Evolutionary conservation across 305 asterid genomes (phyloP).

Genomic region (Solanum hybrid): DNA sequence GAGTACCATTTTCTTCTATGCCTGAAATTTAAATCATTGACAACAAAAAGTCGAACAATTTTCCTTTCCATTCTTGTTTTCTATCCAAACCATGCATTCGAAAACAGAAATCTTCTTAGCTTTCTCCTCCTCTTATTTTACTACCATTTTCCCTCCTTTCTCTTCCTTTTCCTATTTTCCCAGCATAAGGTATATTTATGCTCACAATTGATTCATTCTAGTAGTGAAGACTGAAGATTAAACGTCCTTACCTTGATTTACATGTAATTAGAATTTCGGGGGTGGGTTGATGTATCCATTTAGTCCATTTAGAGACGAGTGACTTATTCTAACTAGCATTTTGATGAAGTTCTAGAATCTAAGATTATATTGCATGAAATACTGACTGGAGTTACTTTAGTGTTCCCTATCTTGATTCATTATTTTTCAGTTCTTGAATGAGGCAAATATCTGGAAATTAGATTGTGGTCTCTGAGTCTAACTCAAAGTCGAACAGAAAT

Average conservation of each 20-base stretch:
- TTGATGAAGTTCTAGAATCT: background rate
- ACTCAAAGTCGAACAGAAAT: background rate
- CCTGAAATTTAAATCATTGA: background rate
- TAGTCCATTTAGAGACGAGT: background rate
- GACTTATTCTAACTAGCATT: background rate
- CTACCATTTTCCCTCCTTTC: background rate
- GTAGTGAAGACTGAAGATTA: background rate
- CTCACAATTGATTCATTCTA: background rate
- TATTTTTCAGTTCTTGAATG: constrained; percentile 1
- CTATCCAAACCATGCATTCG: background rate
- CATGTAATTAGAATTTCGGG: background rate
- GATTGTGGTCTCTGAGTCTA: background rate
- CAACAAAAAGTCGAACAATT: background rate
- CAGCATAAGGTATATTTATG: background rate
- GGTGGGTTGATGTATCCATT: background rate
- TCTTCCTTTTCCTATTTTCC: background rate
- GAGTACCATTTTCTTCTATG: background rate
- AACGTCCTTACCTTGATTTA: background rate
- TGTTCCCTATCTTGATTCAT: background rate
- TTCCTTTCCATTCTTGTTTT: background rate
- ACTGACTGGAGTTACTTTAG: background rate
- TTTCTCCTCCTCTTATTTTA: background rate
- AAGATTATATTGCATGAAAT: background rate
- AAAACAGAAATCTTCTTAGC: background rate
- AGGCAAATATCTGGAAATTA: background rate